A percentile compares a stretch with the other conserved stretches of the same genome.
Conservation (phyloP, 2,329 filamentous ascomycete genomes). For the Tolypocladium album region DNA sequence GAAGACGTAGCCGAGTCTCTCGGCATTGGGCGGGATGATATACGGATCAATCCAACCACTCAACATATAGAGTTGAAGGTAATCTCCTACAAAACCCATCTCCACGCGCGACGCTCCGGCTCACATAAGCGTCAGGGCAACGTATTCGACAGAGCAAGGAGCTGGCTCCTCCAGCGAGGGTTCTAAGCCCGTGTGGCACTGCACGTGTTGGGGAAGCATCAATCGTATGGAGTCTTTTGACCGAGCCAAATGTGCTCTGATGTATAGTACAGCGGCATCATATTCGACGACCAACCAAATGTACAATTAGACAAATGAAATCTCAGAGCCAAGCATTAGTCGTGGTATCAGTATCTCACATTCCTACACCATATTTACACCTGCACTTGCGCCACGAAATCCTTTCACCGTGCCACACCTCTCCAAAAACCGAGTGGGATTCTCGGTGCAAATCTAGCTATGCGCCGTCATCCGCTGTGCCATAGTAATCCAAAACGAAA, state of each 20-base stretch:
- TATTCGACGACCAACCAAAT: constrained; percentile 4
- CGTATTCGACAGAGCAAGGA: constrained; percentile 14
- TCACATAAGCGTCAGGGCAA: constrained; percentile 19
- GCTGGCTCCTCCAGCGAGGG: constrained; percentile 22
- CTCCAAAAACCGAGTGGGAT: constrained; percentile 6
- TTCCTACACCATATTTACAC: constrained; percentile 13
- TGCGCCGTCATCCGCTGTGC: constrained; percentile 10
- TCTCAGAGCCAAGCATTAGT: constrained; percentile 5
- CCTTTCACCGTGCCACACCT: constrained; percentile 3
- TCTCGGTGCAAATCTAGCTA: constrained; percentile 11
- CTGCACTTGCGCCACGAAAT: constrained; percentile 2
- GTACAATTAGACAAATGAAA: constrained; percentile 6
- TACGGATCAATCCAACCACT: constrained; percentile 49
- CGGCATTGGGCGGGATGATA: constrained; percentile 40
- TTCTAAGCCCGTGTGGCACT: constrained; percentile 15
- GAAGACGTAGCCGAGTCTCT: constrained; percentile 52
- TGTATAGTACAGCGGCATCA: constrained; percentile 4
- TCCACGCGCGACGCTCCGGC: background rate
- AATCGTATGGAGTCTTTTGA: background rate
- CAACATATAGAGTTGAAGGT: constrained; percentile 69
- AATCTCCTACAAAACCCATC: constrained; percentile 9
- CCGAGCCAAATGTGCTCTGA: background rate
- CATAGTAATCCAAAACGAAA: constrained; percentile 1
- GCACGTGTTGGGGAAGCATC: background rate
- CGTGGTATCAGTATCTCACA: constrained; percentile 13